Evolutionary conservation across 768 basidiomycete species (phyloP), one percentile per base, ranked within the genome.

Genomic region (Hortiboletus flavorubellus): DNA sequence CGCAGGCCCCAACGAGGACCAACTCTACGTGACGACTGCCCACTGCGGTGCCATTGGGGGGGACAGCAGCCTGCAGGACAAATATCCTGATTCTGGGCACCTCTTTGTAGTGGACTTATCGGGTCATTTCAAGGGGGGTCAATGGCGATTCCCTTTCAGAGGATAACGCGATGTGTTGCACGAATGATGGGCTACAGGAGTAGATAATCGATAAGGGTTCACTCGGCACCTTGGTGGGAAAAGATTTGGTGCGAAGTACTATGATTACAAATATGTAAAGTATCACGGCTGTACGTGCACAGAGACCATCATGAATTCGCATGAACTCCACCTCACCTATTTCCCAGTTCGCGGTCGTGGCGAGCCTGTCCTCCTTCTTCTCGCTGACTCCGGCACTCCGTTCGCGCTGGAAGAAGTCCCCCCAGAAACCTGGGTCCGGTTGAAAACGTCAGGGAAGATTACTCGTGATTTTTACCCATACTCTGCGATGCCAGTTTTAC

Each of bases 1-100:
- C 31, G 21, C 49, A 85, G 85, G 86, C 23, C 77, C 77, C 15
- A 73, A 80, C 41, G 75, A 84, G 41, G 85, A 87, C 64, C 79
- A 84, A 59, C 66, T 88, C 40, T 88, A 80, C 61, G 80, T 88
- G 9, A 73, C 72, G 29, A 71, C 68, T 5, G 76, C 75, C 16
- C 84, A 86, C 60, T 85, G 84, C 58, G 78, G 80, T 29, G 84
- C 82, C 8, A 75, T 74, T 46, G 81, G 80, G 26, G 84, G 82
- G 16, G 80, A 85, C 61, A 68, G 71, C 26, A 68, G 62, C 38
- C 69, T 56, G 29, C 66, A 73, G 45, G 68, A 62, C 21, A 56
- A 61, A 51, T 74, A 72, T 41, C 70, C 71, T 38, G 56, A 68
- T 57, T 75, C 72, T 12, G 74, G 74, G 21, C 60, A 71, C 42